Percentiles rank a stretch among this genome's conserved stretches.
Conservation (phyloP, 2,329 filamentous ascomycete species). For the Rhinocladiella similis region DNA sequence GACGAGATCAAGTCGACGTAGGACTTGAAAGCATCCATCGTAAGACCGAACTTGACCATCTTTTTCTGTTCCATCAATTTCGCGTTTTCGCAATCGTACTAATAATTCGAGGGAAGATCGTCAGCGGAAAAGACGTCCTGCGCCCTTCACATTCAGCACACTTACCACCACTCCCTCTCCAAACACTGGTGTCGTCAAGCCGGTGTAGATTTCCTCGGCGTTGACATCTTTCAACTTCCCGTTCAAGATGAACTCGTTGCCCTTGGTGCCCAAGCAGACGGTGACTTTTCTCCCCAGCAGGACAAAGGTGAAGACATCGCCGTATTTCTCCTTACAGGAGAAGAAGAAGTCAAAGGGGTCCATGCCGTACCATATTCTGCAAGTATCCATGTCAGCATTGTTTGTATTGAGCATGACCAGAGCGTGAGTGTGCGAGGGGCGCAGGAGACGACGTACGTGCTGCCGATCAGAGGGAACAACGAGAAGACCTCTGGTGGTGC, state of each 20-base stretch:
- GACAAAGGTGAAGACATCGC: constrained; percentile 88
- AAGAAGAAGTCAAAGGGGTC: constrained; percentile 81
- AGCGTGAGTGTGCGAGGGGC: too few relatives aligned
- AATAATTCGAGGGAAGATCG: constrained; percentile 46
- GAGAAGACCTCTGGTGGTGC: constrained; percentile 81
- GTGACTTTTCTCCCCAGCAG: constrained; percentile 86
- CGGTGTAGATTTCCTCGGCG: constrained; percentile 85
- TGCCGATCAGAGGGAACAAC: constrained; percentile 63
- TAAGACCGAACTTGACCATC: constrained; percentile 67
- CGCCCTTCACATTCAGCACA: neutral
- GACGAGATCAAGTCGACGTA: constrained; percentile 77
- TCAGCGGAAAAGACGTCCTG: neutral
- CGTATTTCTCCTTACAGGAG: constrained; percentile 72
- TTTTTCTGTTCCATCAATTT: constrained; percentile 98
- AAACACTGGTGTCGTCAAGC: constrained; percentile 71
- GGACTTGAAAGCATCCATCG: constrained; percentile 58
- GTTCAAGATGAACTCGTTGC: constrained; percentile 92
- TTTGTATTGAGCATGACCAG: neutral
- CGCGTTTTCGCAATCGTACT: constrained; percentile 83
- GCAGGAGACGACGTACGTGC: constrained; percentile 31
- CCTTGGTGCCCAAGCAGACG: constrained; percentile 75
- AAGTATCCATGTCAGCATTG: neutral
- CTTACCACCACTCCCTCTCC: constrained; percentile 59
- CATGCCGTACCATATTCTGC: constrained; percentile 43
- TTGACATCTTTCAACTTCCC: constrained; percentile 87